These are phyloP conservation scores for Meira nashicola DNA, from an alignment of 1,284 basidiomycete species.

Conservation along the genomic window DNA sequence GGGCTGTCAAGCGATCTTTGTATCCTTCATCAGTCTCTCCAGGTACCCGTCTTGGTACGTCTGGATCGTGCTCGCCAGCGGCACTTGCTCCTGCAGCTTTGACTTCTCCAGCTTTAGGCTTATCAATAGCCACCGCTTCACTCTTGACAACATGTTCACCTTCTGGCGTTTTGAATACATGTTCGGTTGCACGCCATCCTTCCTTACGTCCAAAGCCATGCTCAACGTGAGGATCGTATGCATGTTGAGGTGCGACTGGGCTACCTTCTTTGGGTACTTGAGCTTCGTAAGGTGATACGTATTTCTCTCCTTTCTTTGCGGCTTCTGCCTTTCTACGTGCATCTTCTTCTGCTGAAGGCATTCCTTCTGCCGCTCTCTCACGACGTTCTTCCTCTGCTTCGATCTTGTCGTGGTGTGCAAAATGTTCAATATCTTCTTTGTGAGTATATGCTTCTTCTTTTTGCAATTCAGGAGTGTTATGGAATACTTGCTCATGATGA, in stretches of 20 bases:
- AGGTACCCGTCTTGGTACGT: conserved; percentile 7
- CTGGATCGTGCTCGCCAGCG: conserved; percentile 14
- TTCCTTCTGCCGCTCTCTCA: conserved; percentile 74
- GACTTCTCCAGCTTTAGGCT: conserved; percentile 9
- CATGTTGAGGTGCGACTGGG: conserved; percentile 23
- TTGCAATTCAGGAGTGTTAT: conserved; percentile 92
- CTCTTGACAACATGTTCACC: conserved; percentile 43
- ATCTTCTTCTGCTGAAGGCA: conserved; percentile 57
- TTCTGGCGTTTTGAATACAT: conserved; percentile 47
- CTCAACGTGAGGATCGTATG: conserved; percentile 32
- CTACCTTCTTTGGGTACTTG: conserved; percentile 34
- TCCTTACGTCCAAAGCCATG: conserved; percentile 44
- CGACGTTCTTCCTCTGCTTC: conserved; percentile 78
- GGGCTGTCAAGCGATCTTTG: conserved; percentile 35
- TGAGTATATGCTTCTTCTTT: conserved; percentile 90
- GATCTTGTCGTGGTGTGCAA: conserved; percentile 78
- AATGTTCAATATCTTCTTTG: conserved; percentile 70
- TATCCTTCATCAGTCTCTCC: conserved; percentile 28
- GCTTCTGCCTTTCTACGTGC: conserved; percentile 32
- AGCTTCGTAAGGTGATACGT: conserved; percentile 44
- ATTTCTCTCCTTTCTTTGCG: conserved; percentile 32
- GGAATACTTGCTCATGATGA: conserved; percentile 68
- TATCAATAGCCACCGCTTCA: conserved; percentile 11
- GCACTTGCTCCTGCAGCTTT: conserved; percentile 32
- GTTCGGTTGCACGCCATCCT: conserved; percentile 36